phyloP scores from a whole-genome alignment of 2,329 filamentous ascomycete genomes.

The Aspergillus sp. region DNA sequence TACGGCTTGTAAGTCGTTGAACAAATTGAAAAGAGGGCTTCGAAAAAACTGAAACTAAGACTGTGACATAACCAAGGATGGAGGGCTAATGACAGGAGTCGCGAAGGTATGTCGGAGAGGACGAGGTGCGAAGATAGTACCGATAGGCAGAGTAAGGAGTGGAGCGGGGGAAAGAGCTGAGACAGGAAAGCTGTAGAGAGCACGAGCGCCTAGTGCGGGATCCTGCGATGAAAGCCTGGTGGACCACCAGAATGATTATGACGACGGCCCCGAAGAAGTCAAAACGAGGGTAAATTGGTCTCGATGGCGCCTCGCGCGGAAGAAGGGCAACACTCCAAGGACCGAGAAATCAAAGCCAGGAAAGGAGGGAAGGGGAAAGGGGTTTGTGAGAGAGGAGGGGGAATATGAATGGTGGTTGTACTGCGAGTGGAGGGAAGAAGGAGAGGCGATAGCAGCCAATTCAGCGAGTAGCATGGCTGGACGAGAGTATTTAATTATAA shows the following conservation, averaged over 20 bases:
- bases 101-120: background rate
- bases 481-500: slow-evolving; percentile 18
- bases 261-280: background rate
- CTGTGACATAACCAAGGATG: slow-evolving; percentile 3
- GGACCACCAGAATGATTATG: background rate
- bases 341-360: slow-evolving; percentile 1
- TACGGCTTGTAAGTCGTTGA: slow-evolving; percentile 1
- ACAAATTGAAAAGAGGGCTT: background rate
- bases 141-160: background rate
- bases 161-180: background rate
- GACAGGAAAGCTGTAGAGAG: background rate
- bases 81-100: slow-evolving; percentile 1
- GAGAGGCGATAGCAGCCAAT: slow-evolving; percentile 22
- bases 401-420: slow-evolving; percentile 10
- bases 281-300: slow-evolving; percentile 5
- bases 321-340: background rate
- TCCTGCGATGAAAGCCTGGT: background rate
- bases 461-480: slow-evolving; percentile 23
- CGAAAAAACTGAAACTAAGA: background rate
- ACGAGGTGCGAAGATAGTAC: background rate
- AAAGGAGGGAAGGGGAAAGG: background rate
- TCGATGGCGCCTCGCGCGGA: slow-evolving; percentile 8
- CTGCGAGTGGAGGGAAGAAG: slow-evolving; percentile 23
- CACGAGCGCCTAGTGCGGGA: background rate
- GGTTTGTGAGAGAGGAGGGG: slow-evolving; percentile 10